Evolutionary conservation across 345 rosid genomes (phyloP), one percentile per base, ranked within the genome.

Genomic region (Eucalyptus cloeziana): DNA sequence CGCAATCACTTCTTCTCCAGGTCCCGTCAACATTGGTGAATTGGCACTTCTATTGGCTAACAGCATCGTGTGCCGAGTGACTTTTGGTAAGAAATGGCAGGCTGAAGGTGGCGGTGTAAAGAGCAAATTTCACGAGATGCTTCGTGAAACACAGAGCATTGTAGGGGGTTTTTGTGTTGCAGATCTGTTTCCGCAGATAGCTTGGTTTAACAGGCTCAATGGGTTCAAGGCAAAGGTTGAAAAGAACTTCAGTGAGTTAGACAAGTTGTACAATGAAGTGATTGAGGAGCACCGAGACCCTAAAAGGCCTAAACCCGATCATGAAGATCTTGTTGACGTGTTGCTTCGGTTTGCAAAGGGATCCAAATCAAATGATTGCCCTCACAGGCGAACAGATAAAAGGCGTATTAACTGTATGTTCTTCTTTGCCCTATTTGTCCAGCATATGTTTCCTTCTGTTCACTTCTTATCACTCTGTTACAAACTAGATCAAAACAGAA

Each of bases 121-220:
- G 27, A 87, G 91, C 79, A 88, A 89, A 43, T 90, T 93, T 49
- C 89, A 89, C 3, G 79, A 76, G 22, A 33, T 93, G 62, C 45
- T 92, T 54, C 76, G 52, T 8, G 92, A 93, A 33, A 58, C 50
- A 14, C 94, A 93, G 52, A 88, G 24, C 4, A 43, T 90, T 30
- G 24, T 90, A 7, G 94, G 93, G 19, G 89, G 86, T 40, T 88
- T 92, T 45, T 88, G 86, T 49, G 40, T 92, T 2, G 91, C 91
- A 15, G 96, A 94, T 54, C 90, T 67, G 87, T 91, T 94, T 58
- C 94, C 95, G 4, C 88, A 90, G 87, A 60, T 94, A 94, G 60
- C 86, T 12, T 94, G 94, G 94, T 7, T 93, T 40, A 89, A 92
- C 51, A 93, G 87, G 87, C 89, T 94, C 31, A 94, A 91, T 86